phyloP scores from a whole-genome alignment of 192 early-diverging fungal genomes.

The Backusella psychrophila region DNA sequence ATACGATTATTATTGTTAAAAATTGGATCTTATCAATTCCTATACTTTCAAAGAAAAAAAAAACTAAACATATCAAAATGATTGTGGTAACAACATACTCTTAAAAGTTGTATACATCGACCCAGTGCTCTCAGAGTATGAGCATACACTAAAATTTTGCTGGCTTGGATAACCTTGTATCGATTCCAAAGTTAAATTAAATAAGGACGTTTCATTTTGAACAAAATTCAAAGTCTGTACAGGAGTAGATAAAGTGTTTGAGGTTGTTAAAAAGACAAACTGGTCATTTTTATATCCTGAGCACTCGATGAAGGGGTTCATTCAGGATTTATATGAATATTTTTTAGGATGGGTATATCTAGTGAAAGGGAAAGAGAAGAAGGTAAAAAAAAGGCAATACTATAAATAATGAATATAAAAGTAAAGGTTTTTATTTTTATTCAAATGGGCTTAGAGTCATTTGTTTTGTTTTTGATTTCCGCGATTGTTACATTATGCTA shows the following conservation, averaged over 20 bases:
- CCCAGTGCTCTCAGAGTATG: background rate
- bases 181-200: slow-evolving; percentile 6
- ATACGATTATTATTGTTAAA: background rate
- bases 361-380: background rate
- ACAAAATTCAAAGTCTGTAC: background rate
- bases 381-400: background rate
- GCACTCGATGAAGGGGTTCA: background rate
- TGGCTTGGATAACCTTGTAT: background rate
- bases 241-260: background rate
- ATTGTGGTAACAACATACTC: background rate
- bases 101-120: background rate
- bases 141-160: background rate
- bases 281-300: background rate
- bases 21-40: background rate
- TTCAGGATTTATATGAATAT: background rate
- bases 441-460: background rate
- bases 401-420: background rate
- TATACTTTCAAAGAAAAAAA: background rate
- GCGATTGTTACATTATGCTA: background rate
- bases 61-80: background rate
- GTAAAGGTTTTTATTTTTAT: background rate
- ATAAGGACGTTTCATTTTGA: background rate
- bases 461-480: background rate
- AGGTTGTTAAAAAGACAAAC: slow-evolving; percentile 1
- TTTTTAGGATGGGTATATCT: background rate